These are phyloP conservation scores for Funneliformis mosseae DNA, from an alignment of 192 early-diverging fungal species.

Conservation along the genomic window DNA sequence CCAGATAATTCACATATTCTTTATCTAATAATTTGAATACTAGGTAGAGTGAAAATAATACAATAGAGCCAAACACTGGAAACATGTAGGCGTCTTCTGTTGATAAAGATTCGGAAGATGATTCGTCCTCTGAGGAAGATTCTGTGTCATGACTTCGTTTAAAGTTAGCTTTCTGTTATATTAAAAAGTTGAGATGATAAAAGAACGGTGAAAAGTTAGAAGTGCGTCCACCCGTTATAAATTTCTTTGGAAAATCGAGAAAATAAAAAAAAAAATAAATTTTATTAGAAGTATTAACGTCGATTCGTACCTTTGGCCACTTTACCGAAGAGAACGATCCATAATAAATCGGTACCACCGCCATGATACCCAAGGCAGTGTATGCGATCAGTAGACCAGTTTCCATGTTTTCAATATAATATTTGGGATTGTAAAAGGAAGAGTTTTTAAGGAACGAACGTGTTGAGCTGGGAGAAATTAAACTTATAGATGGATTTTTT, in stretches of 20 bases:
- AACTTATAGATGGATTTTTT: not conserved
- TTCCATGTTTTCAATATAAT: slow-evolving; percentile 32
- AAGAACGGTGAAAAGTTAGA: not conserved
- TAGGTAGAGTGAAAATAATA: slow-evolving; percentile 82
- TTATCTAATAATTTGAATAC: slow-evolving; percentile 86
- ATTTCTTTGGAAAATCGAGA: not conserved
- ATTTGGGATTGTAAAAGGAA: not conserved
- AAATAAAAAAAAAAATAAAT: not conserved
- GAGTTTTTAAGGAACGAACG: not conserved
- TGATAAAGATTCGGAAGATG: slow-evolving; percentile 71
- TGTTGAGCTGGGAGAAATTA: not conserved
- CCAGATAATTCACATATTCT: slow-evolving; percentile 78
- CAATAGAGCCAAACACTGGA: slow-evolving; percentile 85
- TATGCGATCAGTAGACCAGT: slow-evolving; percentile 77
- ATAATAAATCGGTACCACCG: slow-evolving; percentile 82
- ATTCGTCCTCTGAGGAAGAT: slow-evolving; percentile 69
- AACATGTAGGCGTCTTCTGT: slow-evolving; percentile 91
- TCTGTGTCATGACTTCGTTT: slow-evolving; percentile 53
- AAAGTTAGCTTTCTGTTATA: slow-evolving; percentile 41
- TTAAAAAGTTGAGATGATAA: slow-evolving; percentile 35
- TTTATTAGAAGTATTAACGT: not conserved
- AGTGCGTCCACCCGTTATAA: too few relatives aligned
- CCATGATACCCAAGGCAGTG: slow-evolving; percentile 81
- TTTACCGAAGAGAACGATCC: slow-evolving; percentile 78
- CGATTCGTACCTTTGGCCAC: slow-evolving; percentile 51